Base-by-base conservation (phyloP, 2,329 filamentous ascomycete genomes). In the Colletotrichum cereale region DNA sequence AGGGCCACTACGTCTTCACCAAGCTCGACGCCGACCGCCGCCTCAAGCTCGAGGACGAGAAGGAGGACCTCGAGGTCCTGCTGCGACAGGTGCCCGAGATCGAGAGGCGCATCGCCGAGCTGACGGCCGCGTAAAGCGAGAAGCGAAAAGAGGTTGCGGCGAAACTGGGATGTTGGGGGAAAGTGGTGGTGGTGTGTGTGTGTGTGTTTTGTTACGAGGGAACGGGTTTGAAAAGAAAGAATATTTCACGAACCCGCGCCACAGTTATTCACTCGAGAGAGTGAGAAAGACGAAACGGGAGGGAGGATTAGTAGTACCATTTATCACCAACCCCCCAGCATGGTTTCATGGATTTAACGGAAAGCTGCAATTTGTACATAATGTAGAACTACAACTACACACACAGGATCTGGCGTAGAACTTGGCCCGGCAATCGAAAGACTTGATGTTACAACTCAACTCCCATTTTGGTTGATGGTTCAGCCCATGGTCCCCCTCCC, bases 21-120 rank as follows among this genome's bases (percentile, higher is more conserved):
- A 89, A 89, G 67, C 84, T 99, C 61, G 96, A 99, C 81, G 96
- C 96, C 24, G 96, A 98, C 76, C 91, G 88, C 80, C 87, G 96
- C 72, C 81, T 98, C 80, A 88, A 90, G 81, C 86, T 99, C 61
- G 96, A 99, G 85, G 96, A 99, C 82, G 96, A 98, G 86, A 97
- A 93, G 82, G 96, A 99, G 79, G 96, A 98, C 75, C 86, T 98
- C 53, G 96, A 98, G 71, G 85, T 97, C 61, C 88, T 94, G 80
- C 83, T 99, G 62, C 87, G 96, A 71, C 92, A 94, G 74, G 93
- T 98, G 11, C 94, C 94, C 0, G 96, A 97, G 78, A 88, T 97
- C 74, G 92, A 98, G 86, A 91, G 92, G 80, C 88, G 96, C 66
- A 91, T 98, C 79, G 90, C 87, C 21, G 96, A 98, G 83, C 83